phyloP scores from a whole-genome alignment of 495 filamentous ascomycete species.

The Letharia columbiana region DNA sequence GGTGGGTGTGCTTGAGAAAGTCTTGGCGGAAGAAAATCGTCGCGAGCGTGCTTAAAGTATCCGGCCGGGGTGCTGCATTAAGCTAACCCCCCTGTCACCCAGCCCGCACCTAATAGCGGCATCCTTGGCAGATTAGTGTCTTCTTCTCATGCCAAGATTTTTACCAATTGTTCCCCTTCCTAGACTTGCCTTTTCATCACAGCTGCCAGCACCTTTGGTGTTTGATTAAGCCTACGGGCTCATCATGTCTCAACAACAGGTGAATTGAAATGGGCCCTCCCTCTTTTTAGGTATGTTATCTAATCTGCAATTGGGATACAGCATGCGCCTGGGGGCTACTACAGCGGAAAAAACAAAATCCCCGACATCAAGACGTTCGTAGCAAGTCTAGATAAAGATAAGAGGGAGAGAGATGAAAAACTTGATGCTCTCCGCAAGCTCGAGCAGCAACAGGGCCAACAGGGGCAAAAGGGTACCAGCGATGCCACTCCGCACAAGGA shows the following conservation, averaged over 20 bases:
- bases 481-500: slow-evolving; percentile 35
- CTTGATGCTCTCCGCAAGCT: slow-evolving; percentile 48
- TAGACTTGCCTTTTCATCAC: neutral
- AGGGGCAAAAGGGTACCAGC: slow-evolving; percentile 22
- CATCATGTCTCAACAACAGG: slow-evolving; percentile 25
- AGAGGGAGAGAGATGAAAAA: slow-evolving; percentile 60
- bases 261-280: neutral
- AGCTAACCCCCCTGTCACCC: no score
- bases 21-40: neutral
- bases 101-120: no score
- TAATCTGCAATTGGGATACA: slow-evolving; percentile 6
- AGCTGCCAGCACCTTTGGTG: neutral
- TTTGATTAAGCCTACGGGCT: neutral
- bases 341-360: slow-evolving; percentile 36
- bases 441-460: slow-evolving; percentile 28
- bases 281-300: neutral
- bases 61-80: no score
- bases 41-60: neutral
- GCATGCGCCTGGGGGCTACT: slow-evolving; percentile 26
- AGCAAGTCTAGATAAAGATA: slow-evolving; percentile 65
- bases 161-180: neutral
- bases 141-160: neutral
- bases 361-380: slow-evolving; percentile 84
- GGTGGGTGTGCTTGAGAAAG: neutral
- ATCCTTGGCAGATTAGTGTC: no score